These are phyloP conservation scores for Citrus mangshanensis DNA, from an alignment of 345 rosid species.

Conservation along the genomic window DNA sequence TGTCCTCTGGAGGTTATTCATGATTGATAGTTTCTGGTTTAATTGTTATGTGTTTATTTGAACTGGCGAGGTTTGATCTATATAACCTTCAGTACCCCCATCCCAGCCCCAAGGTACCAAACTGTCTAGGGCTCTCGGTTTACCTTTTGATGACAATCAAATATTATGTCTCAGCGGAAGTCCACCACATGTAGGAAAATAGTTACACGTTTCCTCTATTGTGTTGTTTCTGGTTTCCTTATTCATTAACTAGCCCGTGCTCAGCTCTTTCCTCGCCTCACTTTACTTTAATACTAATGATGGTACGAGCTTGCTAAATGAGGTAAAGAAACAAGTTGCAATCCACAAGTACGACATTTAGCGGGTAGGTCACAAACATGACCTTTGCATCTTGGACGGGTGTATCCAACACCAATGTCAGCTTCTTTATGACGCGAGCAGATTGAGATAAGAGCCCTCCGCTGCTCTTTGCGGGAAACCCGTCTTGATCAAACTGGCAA, in stretches of 20 bases:
- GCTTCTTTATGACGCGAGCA: slow-evolving; percentile 83
- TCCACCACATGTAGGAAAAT: not conserved
- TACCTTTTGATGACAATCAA: not conserved
- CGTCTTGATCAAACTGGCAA: slow-evolving; percentile 83
- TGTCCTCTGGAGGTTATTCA: not conserved
- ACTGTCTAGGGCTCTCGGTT: not conserved
- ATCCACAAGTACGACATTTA: slow-evolving; percentile 82
- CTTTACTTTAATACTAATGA: not conserved
- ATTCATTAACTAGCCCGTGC: not conserved
- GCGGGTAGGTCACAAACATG: slow-evolving; percentile 87
- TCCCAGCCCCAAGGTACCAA: not conserved
- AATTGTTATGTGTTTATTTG: not conserved
- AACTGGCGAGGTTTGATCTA: not conserved
- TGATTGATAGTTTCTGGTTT: not conserved
- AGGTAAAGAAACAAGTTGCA: slow-evolving; percentile 92
- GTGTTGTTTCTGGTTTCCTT: not conserved
- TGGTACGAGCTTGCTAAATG: slow-evolving; percentile 96
- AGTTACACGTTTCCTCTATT: not conserved
- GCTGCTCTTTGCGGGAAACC: slow-evolving; percentile 92
- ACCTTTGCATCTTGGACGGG: slow-evolving; percentile 93
- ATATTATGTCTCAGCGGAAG: not conserved
- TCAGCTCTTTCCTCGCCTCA: not conserved
- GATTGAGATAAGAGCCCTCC: slow-evolving; percentile 69
- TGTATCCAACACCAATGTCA: slow-evolving; percentile 74
- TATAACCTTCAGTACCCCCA: not conserved